These are phyloP conservation scores for Eimeria nieschulzi DNA, from an alignment of 169 alveolate genomes.

Conservation along the genomic window DNA sequence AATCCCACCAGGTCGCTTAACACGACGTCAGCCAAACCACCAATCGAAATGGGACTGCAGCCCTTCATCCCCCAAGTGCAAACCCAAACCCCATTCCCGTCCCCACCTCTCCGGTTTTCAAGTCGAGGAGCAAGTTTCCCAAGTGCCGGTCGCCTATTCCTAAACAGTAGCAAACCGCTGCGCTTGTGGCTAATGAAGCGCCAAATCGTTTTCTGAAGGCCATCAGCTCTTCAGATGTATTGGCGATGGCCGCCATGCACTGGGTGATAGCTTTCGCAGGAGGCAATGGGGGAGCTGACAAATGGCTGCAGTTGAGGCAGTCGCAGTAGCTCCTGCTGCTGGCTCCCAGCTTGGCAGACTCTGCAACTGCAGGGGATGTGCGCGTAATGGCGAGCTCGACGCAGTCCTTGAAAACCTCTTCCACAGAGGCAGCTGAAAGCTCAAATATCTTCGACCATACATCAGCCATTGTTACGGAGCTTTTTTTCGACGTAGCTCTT, in stretches of 20 bases:
- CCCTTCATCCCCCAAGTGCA: neutral
- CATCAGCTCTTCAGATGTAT: neutral
- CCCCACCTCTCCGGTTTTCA: conserved; percentile 83
- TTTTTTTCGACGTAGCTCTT: neutral
- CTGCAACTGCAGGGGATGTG: neutral
- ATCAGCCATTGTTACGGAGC: neutral
- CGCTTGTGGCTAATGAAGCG: conserved; percentile 93
- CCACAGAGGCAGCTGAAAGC: conserved; percentile 44
- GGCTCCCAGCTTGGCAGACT: neutral
- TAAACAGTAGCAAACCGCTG: conserved; percentile 95
- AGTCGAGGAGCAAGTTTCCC: conserved; percentile 94
- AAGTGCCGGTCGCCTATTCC: conserved; percentile 99
- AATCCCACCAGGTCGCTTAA: too few species aligned
- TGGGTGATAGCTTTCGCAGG: neutral
- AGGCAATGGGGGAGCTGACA: neutral
- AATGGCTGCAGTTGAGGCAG: neutral
- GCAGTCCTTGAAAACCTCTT: conserved; percentile 44
- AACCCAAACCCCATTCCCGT: neutral
- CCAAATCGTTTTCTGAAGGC: conserved; percentile 85
- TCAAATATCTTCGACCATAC: conserved; percentile 29
- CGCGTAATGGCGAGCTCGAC: conserved; percentile 1
- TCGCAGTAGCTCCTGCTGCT: neutral
- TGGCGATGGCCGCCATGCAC: conserved; percentile 26
- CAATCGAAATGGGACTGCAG: too few species aligned
- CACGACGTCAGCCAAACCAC: too few species aligned